Base-by-base conservation (phyloP, 2,329 filamentous ascomycete species). In the Pleurostoma richardsiae region DNA sequence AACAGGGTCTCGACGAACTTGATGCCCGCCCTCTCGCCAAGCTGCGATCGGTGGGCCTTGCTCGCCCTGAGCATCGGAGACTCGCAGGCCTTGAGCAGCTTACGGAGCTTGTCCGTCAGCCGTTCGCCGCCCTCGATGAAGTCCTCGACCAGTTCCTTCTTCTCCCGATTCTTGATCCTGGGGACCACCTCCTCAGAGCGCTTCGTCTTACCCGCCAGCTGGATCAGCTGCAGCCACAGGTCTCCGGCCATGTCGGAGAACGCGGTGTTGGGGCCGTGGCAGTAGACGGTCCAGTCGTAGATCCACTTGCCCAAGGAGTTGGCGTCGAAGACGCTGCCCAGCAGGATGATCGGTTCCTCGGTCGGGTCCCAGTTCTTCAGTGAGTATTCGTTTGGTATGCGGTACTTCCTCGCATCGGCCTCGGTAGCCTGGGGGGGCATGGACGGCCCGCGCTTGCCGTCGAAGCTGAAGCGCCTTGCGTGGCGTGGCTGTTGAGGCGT, bases 261-360 rank as follows among this genome's bases (percentile, higher is more conserved):
- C 43, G 90, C 88, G 10, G 87, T 89, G 38, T 80, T 80, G 11
- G 90, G 81, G 30, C 89, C 89, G 56, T 94, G 84, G 65, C 86
- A 84, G 72, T 88, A 95, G 53, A 96, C 88, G 29, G 92, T 96
- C 94, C 94, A 97, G 76, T 97, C 94, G 70, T 96, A 97, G 62
- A 97, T 95, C 92, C 94, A 97, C 71, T 96, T 96, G 60, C 94
- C 94, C 30, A 97, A 78, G 26, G 89, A 95, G 77, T 96, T 96
- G 61, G 92, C 89, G 63, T 97, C 92, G 62, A 97, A 97, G 47
- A 96, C 94, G 63, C 88, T 95, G 42, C 94, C 94, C 28, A 97
- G 78, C 27, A 97, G 80, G 63, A 96, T 85, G 64, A 97, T 96
- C 43, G 94, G 94, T 56, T 90, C 83, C 73, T 97, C 91, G 31